Percentiles rank a stretch among this genome's conserved stretches.
Conservation (phyloP, 2,329 filamentous ascomycete genomes). For the Talaromyces sp. region DNA sequence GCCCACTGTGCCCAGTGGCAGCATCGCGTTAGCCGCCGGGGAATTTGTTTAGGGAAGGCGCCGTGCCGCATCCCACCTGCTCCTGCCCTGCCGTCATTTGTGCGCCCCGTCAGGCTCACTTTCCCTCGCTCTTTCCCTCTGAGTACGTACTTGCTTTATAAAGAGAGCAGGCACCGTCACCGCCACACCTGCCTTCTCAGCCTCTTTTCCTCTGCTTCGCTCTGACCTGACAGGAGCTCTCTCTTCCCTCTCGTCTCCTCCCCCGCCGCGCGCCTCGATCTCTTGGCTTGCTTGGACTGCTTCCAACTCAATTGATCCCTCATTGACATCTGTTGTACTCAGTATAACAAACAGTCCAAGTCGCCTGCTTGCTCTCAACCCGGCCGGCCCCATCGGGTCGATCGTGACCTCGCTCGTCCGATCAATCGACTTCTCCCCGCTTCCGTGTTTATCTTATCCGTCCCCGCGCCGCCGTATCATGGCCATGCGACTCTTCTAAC, state of each 20-base stretch:
- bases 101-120: background rate
- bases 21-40: background rate
- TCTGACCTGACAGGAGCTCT: background rate
- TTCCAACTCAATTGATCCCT: background rate
- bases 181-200: background rate
- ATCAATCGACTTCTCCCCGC: background rate
- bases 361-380: background rate
- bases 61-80: background rate
- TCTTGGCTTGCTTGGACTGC: background rate
- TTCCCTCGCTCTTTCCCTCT: background rate
- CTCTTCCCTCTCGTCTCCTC: background rate
- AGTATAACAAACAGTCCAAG: background rate
- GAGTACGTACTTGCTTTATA: background rate
- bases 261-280: background rate
- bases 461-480: background rate
- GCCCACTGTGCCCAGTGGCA: background rate
- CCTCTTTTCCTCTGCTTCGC: background rate
- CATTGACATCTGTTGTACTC: background rate
- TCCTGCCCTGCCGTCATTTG: background rate
- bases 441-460: background rate
- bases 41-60: background rate
- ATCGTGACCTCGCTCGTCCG: background rate
- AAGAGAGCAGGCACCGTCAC: background rate
- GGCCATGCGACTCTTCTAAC: background rate
- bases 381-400: background rate